These are phyloP conservation scores for Phytopythium oedochilum DNA, from an alignment of 352 stramenopile genomes.

Conservation along the genomic window DNA sequence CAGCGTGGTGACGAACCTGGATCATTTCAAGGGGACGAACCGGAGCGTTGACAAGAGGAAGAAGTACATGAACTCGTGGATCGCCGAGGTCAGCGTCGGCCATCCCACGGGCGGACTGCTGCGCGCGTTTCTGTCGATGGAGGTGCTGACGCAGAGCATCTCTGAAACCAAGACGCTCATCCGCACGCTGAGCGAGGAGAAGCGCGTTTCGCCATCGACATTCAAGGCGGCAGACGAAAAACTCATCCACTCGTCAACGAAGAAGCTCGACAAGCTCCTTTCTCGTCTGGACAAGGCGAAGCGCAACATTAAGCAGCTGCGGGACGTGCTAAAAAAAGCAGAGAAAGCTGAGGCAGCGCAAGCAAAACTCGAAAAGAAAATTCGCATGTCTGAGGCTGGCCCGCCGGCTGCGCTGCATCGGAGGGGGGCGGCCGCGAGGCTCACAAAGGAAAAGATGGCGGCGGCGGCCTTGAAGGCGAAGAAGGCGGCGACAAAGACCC, in stretches of 20 bases:
- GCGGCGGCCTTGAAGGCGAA: conserved; percentile 13
- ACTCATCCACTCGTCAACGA: conserved; percentile 22
- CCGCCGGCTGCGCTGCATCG: background rate
- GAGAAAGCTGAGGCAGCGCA: conserved; percentile 10
- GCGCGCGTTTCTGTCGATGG: conserved; percentile 64
- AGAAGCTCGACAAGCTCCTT: conserved; percentile 24
- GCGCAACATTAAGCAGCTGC: conserved; percentile 48
- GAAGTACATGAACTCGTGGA: conserved; percentile 79
- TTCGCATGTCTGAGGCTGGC: background rate
- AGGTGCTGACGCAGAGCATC: conserved; percentile 59
- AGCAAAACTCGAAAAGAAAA: background rate
- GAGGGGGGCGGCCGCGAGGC: conserved; percentile 12
- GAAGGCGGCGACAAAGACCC: conserved; percentile 18
- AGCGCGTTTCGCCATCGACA: conserved; percentile 14
- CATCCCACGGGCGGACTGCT: conserved; percentile 72
- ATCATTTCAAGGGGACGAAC: conserved; percentile 46
- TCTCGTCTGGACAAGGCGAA: conserved; percentile 41
- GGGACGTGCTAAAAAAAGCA: conserved; percentile 2
- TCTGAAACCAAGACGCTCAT: conserved; percentile 46
- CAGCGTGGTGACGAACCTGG: conserved; percentile 56
- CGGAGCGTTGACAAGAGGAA: conserved; percentile 15
- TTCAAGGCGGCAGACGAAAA: conserved; percentile 29
- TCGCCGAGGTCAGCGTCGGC: conserved; percentile 81
- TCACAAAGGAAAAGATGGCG: conserved; percentile 5
- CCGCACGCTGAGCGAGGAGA: conserved; percentile 42